Evolutionary conservation across 164 flowering plant genomes (phyloP).

Genomic region (Platanus orientalis): DNA sequence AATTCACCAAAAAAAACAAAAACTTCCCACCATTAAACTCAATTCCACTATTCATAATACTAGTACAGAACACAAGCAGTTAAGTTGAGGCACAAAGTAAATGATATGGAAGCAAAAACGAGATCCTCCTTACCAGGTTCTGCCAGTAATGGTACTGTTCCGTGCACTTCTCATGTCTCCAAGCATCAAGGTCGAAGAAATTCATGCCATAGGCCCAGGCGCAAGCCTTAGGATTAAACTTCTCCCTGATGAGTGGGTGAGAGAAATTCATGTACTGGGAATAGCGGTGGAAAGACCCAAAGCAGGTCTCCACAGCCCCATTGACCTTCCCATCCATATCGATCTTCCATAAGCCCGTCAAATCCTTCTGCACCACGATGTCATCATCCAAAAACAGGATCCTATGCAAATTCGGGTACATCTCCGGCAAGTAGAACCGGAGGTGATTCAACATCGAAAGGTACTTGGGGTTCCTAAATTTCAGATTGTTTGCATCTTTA

Average conservation of each 20-base stretch:
- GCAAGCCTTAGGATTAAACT: slow-evolving; percentile 21
- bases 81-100: background rate
- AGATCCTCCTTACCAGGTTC: slow-evolving; percentile 10
- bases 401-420: too few species aligned
- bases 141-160: slow-evolving; percentile 25
- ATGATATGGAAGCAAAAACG: too few species aligned
- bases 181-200: slow-evolving; percentile 23
- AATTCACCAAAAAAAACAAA: slow-evolving; percentile 1
- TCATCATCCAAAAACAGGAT: too few species aligned
- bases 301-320: slow-evolving; percentile 11
- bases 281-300: slow-evolving; percentile 19
- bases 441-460: background rate
- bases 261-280: slow-evolving; percentile 22
- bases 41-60: background rate
- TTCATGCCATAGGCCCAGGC: slow-evolving; percentile 31
- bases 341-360: too few species aligned
- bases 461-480: slow-evolving; percentile 31
- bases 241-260: slow-evolving; percentile 20
- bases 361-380: too few species aligned
- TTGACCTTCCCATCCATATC: too few species aligned
- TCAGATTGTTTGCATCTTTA: slow-evolving; percentile 25
- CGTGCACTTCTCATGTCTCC: slow-evolving; percentile 23
- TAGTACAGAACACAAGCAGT: background rate
- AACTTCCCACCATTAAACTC: background rate
- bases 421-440: too few species aligned